Percentiles rank a stretch among this genome's conserved stretches.
Evolutionary conservation across 1,139 yeast genomes (phyloP).

Genomic region (Scheffersomyces segobiensis): DNA sequence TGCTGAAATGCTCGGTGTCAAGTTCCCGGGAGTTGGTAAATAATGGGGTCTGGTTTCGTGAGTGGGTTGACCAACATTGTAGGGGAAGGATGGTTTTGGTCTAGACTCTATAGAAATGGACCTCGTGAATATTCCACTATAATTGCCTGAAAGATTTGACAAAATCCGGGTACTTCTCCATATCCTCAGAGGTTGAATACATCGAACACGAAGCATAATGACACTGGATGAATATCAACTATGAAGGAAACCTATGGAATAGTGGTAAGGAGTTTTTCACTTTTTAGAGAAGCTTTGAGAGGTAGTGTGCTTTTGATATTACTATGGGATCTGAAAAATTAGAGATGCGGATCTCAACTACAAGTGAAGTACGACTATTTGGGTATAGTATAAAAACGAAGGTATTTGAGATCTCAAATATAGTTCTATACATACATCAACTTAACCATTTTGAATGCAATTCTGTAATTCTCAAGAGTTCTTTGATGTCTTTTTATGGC

Average conservation of each 20-base stretch:
- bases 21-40: conserved; percentile 67
- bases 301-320: neutral
- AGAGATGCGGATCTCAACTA: neutral
- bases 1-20: conserved; percentile 88
- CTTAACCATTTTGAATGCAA: no score
- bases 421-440: no score
- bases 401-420: no score
- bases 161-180: neutral
- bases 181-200: neutral
- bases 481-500: no score
- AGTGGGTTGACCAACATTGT: conserved; percentile 78
- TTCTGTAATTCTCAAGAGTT: no score
- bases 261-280: neutral
- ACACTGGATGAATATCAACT: neutral
- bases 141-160: neutral
- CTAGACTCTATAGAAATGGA: neutral
- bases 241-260: neutral
- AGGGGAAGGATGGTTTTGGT: conserved; percentile 13
- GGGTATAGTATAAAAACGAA: neutral
- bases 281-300: neutral
- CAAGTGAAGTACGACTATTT: neutral
- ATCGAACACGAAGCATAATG: neutral
- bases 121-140: neutral
- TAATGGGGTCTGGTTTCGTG: conserved; percentile 81
- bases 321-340: neutral